Percentiles rank a stretch among this genome's conserved stretches.
Evolutionary conservation across 2,329 filamentous ascomycete genomes (phyloP).

Genomic region (Pestalotiopsis sp.): DNA sequence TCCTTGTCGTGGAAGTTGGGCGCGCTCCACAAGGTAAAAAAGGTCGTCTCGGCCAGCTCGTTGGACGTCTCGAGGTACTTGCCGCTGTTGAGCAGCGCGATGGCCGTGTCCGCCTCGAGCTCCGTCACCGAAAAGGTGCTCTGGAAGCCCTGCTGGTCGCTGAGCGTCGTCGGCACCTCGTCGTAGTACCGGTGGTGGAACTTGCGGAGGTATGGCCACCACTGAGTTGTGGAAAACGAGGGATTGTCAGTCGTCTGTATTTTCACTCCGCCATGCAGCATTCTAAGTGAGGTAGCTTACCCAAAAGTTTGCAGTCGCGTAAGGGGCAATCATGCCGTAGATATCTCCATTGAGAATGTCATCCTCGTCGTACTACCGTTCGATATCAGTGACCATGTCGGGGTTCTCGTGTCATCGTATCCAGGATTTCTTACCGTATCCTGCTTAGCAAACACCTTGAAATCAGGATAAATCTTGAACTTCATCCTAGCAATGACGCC

Average conservation of each 20-base stretch:
- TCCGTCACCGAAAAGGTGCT: constrained; percentile 52
- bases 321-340: constrained; percentile 49
- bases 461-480: constrained; percentile 51
- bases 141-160: constrained; percentile 50
- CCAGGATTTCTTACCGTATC: constrained; percentile 31
- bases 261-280: not conserved
- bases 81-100: constrained; percentile 45
- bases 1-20: constrained; percentile 56
- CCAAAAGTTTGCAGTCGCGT: constrained; percentile 54
- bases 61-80: constrained; percentile 49
- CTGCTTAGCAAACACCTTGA: constrained; percentile 52
- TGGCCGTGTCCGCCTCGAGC: constrained; percentile 42
- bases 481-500: constrained; percentile 50
- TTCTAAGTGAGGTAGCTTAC: constrained; percentile 24
- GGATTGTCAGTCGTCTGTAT: not conserved
- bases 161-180: constrained; percentile 39
- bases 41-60: constrained; percentile 49
- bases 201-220: constrained; percentile 53
- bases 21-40: constrained; percentile 49
- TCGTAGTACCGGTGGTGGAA: constrained; percentile 58
- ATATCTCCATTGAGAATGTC: constrained; percentile 52
- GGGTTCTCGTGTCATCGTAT: no score
- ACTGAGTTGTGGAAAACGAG: constrained; percentile 30
- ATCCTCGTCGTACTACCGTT: constrained; percentile 38
- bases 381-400: not conserved